Base-by-base conservation (phyloP, 345 rosid genomes). In the Gossypium arboreum region DNA sequence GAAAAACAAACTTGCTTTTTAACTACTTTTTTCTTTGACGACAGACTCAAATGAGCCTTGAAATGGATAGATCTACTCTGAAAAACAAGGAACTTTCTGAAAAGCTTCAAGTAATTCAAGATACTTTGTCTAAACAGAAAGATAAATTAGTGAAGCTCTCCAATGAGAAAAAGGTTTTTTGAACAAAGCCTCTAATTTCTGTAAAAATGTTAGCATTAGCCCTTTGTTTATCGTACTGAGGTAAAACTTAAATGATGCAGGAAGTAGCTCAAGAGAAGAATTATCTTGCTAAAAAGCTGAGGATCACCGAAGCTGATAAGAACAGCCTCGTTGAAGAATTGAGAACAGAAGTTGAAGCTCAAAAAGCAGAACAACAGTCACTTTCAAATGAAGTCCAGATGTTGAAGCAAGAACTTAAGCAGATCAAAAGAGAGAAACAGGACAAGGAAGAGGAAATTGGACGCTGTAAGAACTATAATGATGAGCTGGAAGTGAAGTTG, bases 51-150 rank as follows among this genome's bases (percentile, higher is more conserved):
- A 29, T 62, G 20, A 62, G 10, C 20, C 67, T 62, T 62, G 67
- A 62, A 62, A 62, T 15, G 45, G 67, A 62, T 62, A 18, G 20
- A 29, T 62, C 45, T 34, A 18, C 67, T 62, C 67, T 15, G 67
- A 20, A 29, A 34, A 62, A 16, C 45, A 62, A 62, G 20, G 20
- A 62, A 29, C 67, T 62, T 61, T 61, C 66, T 62, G 20, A 62
- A 62, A n/a, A 62, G 45, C 11, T 27, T 15, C 12, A 62, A 16
- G 67, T 18, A 62, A 5, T 29, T 29, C 0, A 16, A 2, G 20
- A 29, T 62, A 2, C 20, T 29, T 34, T 10, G 12, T 62, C 67
- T 2, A 3, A 62, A 34, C 45, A 62, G 45, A 29, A 62, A 15
- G 45, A 34, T 62, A 9, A 7, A 17, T 29, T 62, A 16, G 67